A percentile compares a stretch with the other conserved stretches of the same genome.
phyloP scores from a whole-genome alignment of 2,329 filamentous ascomycete genomes.

The Colletotrichum chrysophilum region DNA sequence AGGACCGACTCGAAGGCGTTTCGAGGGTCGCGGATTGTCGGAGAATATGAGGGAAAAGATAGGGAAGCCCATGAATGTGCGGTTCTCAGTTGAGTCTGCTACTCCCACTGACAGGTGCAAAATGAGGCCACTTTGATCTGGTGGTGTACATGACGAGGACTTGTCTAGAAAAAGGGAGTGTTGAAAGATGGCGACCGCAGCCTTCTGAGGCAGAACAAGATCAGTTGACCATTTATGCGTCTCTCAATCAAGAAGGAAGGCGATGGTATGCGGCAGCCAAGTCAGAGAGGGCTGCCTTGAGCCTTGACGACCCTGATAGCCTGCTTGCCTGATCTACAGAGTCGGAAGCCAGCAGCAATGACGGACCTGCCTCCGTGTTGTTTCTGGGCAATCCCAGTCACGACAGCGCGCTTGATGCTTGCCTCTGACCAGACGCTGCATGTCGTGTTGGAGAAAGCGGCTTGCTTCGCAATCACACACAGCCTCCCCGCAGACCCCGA shows the following conservation, averaged over 20 bases:
- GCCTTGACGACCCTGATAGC: neutral
- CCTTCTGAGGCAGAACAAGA: neutral
- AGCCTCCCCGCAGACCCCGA: neutral
- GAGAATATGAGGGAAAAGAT: neutral
- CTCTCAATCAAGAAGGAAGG: neutral
- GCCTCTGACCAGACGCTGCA: neutral
- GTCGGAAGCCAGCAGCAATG: neutral
- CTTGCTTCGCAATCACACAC: neutral
- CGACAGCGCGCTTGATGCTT: neutral
- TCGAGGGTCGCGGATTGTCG: neutral
- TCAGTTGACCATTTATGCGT: neutral
- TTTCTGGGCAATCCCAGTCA: neutral
- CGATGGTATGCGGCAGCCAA: neutral
- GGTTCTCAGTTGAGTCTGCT: neutral
- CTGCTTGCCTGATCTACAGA: neutral
- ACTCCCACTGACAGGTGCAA: neutral
- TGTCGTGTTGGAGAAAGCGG: neutral
- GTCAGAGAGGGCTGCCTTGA: neutral
- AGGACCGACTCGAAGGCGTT: neutral
- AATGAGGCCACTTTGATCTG: neutral
- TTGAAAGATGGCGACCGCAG: neutral
- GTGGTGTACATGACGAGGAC: neutral
- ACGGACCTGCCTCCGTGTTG: neutral
- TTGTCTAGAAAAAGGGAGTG: neutral
- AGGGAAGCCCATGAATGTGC: neutral